Conservation (phyloP, 805 yeast genomes). For the Vanderwaltozyma polyspora region DNA sequence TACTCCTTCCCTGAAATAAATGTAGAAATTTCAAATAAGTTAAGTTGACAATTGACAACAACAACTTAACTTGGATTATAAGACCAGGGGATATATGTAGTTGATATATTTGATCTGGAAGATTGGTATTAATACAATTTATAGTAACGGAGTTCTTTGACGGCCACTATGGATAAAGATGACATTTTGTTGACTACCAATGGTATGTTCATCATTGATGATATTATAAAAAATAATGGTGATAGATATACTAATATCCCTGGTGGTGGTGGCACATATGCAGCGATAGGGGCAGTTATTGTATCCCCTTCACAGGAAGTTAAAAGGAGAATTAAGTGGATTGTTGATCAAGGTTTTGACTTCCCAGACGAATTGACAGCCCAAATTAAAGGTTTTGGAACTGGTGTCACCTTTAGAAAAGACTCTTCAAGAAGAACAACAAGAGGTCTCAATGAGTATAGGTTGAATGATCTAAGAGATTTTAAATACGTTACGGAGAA, state of each 20-base stretch:
- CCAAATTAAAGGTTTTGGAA: constrained; percentile 27
- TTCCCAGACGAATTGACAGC: constrained; percentile 43
- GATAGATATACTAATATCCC: constrained; percentile 14
- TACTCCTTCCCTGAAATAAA: too few species aligned
- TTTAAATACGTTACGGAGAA: constrained; percentile 59
- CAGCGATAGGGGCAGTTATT: constrained; percentile 2
- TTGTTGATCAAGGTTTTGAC: constrained; percentile 72
- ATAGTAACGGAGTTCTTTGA: too few species aligned
- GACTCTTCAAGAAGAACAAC: not conserved
- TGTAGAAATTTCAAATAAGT: too few species aligned
- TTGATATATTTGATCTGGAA: too few species aligned
- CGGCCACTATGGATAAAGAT: too few species aligned
- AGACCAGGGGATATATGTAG: too few species aligned
- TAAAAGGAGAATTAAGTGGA: constrained; percentile 37
- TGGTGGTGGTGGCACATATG: not conserved
- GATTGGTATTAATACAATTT: too few species aligned
- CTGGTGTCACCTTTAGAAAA: not conserved
- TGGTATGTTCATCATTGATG: constrained; percentile 90
- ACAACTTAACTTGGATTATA: too few species aligned
- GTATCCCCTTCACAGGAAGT: constrained; percentile 23
- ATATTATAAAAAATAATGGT: constrained; percentile 40
- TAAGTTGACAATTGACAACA: too few species aligned
- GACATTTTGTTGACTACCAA: constrained; percentile 42
- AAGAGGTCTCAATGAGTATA: constrained; percentile 31
- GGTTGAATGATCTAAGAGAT: constrained; percentile 44